Evolutionary conservation across 2,329 filamentous ascomycete species (phyloP).

Genomic region (Pyrenochaeta sp.): DNA sequence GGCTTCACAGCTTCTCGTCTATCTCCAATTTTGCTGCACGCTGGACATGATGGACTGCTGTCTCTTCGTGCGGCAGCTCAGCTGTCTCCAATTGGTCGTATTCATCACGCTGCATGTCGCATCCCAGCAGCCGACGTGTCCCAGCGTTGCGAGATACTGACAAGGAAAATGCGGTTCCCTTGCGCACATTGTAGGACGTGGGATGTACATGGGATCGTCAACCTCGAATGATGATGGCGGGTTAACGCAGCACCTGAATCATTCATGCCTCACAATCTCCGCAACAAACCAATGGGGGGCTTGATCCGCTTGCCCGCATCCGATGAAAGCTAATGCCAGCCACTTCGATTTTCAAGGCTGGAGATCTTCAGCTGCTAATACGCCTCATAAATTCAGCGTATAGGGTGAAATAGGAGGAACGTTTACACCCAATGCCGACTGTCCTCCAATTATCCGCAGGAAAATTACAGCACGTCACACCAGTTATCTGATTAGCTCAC

Average conservation of each 20-base stretch:
- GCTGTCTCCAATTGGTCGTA: conserved; percentile 8
- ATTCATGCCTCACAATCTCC: conserved; percentile 3
- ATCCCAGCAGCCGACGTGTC: conserved; percentile 12
- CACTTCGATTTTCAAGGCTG: conserved; percentile 11
- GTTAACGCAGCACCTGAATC: conserved; percentile 7
- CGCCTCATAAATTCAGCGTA: conserved; percentile 11
- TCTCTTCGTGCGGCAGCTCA: background rate
- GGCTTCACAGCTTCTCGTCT: conserved; percentile 14
- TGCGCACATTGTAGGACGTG: conserved; percentile 5
- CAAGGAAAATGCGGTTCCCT: background rate
- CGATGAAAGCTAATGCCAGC: conserved; percentile 15
- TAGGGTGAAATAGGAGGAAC: background rate
- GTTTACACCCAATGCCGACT: background rate
- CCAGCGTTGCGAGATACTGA: conserved; percentile 1
- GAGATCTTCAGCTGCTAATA: conserved; percentile 7
- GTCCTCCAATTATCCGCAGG: background rate
- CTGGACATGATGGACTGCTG: conserved; percentile 14
- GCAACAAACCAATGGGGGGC: conserved; percentile 2
- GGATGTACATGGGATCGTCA: conserved; percentile 7
- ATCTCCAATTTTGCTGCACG: conserved; percentile 22
- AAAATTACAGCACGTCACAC: background rate
- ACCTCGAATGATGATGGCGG: conserved; percentile 1
- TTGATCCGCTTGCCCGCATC: conserved; percentile 19
- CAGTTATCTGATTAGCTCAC: background rate
- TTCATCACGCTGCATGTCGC: conserved; percentile 12